Evolutionary conservation across 192 early-diverging fungal species (phyloP).

Genomic region (Irineochytrium annulatum): DNA sequence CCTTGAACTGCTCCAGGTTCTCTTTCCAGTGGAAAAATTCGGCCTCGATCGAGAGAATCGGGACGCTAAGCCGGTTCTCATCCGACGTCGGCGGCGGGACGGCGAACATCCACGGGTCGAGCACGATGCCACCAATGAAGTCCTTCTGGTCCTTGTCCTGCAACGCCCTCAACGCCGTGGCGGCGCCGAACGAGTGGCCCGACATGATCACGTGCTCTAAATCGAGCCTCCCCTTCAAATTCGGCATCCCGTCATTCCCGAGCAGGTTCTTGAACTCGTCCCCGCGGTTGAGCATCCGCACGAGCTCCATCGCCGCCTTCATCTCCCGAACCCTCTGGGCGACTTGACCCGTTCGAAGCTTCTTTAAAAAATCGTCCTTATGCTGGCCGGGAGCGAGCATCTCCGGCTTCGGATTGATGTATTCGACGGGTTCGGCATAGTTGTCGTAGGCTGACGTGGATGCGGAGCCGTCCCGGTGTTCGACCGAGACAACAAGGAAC

Average conservation of each 20-base stretch:
- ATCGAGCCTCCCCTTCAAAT: conserved; percentile 16
- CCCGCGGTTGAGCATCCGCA: neutral
- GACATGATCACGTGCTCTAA: conserved; percentile 8
- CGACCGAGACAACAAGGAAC: conserved; percentile 15
- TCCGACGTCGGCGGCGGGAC: neutral
- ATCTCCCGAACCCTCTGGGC: conserved; percentile 16
- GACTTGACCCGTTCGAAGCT: conserved; percentile 7
- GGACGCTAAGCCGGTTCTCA: neutral
- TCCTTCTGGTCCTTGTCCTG: neutral
- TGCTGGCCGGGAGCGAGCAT: neutral
- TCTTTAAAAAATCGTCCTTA: neutral
- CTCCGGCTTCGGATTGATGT: neutral
- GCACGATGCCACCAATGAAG: conserved; percentile 14
- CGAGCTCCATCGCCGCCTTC: neutral
- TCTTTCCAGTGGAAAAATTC: conserved; percentile 21
- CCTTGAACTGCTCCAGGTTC: conserved; percentile 1
- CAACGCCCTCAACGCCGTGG: conserved; percentile 6
- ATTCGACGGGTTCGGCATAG: conserved; percentile 8
- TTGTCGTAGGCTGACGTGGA: conserved; percentile 8
- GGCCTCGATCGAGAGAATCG: conserved; percentile 15
- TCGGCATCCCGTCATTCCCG: neutral
- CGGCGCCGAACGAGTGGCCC: conserved; percentile 23
- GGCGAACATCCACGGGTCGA: conserved; percentile 28
- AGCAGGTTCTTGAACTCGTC: conserved; percentile 2
- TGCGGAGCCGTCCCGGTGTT: conserved; percentile 13